Evolutionary conservation across 192 early-diverging fungal species (phyloP).

Genomic region (Entomortierella lignicola): DNA sequence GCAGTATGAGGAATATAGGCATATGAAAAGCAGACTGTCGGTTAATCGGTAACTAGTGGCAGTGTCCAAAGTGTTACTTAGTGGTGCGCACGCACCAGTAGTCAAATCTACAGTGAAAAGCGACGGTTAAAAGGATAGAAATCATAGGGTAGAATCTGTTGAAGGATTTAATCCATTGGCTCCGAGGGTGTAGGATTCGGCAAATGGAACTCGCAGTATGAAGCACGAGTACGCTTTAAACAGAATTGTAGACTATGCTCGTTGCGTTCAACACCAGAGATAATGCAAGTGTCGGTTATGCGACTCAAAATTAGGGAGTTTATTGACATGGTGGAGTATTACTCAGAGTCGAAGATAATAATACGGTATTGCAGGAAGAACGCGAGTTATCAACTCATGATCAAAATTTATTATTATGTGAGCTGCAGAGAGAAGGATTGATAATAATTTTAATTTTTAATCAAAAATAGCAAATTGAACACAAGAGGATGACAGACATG

Average conservation of each 20-base stretch:
- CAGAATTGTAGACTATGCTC: slow-evolving; percentile 1
- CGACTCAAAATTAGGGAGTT: not conserved
- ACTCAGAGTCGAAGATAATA: not conserved
- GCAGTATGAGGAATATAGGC: not conserved
- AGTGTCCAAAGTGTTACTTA: not conserved
- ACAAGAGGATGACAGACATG: too few species aligned
- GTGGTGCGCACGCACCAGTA: not conserved
- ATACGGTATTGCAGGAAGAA: not conserved
- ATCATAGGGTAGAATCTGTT: not conserved
- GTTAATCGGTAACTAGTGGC: not conserved
- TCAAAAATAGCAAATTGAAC: too few species aligned
- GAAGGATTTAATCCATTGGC: not conserved
- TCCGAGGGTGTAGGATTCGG: not conserved
- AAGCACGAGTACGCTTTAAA: not conserved
- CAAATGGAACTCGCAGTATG: not conserved
- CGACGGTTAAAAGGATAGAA: not conserved
- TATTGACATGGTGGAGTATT: not conserved
- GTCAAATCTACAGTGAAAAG: not conserved
- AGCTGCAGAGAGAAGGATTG: too few species aligned
- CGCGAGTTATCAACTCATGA: too few species aligned
- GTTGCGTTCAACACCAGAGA: not conserved
- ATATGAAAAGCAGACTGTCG: not conserved
- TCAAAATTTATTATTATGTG: too few species aligned
- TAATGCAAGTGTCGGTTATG: not conserved
- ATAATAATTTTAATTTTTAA: too few species aligned